These are phyloP conservation scores for Morella rubra DNA, from an alignment of 306 rosid species.

Conservation along the genomic window DNA sequence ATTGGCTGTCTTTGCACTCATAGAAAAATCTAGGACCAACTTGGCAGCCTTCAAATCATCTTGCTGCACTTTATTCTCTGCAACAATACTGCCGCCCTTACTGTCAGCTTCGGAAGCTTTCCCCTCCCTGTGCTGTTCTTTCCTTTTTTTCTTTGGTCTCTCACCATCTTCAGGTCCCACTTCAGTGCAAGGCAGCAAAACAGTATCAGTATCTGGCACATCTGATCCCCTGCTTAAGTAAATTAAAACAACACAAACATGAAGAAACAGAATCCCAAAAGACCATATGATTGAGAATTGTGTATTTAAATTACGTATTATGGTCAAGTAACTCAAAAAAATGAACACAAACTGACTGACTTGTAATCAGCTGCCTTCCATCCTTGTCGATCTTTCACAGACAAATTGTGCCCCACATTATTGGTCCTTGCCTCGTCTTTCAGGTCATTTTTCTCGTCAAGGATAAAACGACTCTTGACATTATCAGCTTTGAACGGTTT, in stretches of 20 bases:
- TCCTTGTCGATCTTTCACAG: slow-evolving; percentile 5
- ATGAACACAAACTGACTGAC: slow-evolving; percentile 17
- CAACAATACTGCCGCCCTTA: slow-evolving; percentile 15
- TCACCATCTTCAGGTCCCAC: slow-evolving; percentile 5
- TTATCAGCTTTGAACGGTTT: slow-evolving; percentile 5
- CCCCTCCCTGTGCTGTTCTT: slow-evolving; percentile 13
- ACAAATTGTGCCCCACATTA: neutral
- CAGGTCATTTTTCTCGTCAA: slow-evolving; percentile 7
- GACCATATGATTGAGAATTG: neutral
- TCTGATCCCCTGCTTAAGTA: slow-evolving; percentile 6
- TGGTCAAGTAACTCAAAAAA: neutral
- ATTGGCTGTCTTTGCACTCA: neutral
- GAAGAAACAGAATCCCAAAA: neutral
- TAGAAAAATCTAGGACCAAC: slow-evolving; percentile 25
- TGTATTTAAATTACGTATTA: neutral
- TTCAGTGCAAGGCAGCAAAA: neutral
- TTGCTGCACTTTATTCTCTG: slow-evolving; percentile 30
- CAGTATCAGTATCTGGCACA: neutral
- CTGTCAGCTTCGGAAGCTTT: slow-evolving; percentile 20
- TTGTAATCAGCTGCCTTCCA: slow-evolving; percentile 4
- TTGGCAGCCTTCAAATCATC: slow-evolving; percentile 28
- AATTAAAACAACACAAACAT: neutral
- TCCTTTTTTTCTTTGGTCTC: slow-evolving; percentile 32
- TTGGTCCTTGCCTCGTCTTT: slow-evolving; percentile 11
- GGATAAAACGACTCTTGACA: neutral